Base-by-base conservation (phyloP, 352 stramenopile genomes). In the Phytophthora cactorum region DNA sequence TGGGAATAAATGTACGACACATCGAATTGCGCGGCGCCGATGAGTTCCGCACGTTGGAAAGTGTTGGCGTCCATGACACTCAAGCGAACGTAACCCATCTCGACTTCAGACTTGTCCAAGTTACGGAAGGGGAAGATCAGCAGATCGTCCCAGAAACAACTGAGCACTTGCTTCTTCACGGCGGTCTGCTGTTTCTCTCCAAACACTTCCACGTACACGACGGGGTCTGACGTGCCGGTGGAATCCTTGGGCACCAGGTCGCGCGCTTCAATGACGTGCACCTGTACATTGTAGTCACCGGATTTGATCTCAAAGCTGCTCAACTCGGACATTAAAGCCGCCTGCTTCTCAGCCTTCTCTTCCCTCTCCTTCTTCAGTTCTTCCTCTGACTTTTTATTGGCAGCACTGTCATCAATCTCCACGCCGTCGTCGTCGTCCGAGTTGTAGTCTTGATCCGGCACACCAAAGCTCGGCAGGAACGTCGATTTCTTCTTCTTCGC, bases 261-360 rank as follows among this genome's bases (percentile, higher is more conserved):
- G 10, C 90, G 82, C 10, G 84, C 89, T 78, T 98, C 90, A 59
- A 98, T 97, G 32, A 97, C 61, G 59, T 97, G 92, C 15, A 98
- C 86, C 54, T 96, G 89, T 7, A 97, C 79, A 52, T 88, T 81
- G 68, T 96, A 97, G 69, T 97, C 90, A 2, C 90, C 90, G 0
- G 84, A 90, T 31, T 93, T 91, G 67, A 97, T 93, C 58, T 93
- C 86, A 58, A 96, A 84, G 64, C 69, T 88, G 47, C 75, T 86
- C 10, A 97, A 72, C 55, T 92, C 86, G 4, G 73, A 82, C n/a
- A 92, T 74, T 12, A 93, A 78, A 15, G 92, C 86, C 25, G 89
- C 75, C 53, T 90, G 79, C 29, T 92, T 92, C 62, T 91, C 86
- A 22, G 88, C 84, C 17, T 72, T 73, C 22, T 91, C 87, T 60